These are phyloP conservation scores for Porcisia deanei DNA, from an alignment of 208 protist species.

Conservation along the genomic window DNA sequence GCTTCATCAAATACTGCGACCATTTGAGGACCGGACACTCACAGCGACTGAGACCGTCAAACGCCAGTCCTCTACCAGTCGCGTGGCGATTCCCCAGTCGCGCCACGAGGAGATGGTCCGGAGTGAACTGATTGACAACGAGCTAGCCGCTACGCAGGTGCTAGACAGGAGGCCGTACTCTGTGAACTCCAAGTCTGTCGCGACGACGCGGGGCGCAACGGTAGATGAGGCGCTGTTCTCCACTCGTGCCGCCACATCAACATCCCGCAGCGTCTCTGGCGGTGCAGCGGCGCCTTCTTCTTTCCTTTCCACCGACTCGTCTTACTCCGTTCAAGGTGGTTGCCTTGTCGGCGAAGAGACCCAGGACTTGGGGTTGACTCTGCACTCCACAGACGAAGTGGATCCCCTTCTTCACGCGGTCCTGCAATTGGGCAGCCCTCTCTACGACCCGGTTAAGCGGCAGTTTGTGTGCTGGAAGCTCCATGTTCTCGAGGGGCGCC, in stretches of 20 bases:
- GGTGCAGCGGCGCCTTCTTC: conserved; percentile 6
- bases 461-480: conserved; percentile 70
- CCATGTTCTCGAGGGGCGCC: conserved; percentile 40
- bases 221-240: background rate
- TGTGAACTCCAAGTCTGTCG: too few species aligned
- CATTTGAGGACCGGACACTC: conserved; percentile 15
- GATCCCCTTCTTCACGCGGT: conserved; percentile 21
- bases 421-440: conserved; percentile 72
- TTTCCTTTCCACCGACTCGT: background rate
- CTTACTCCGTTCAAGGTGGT: background rate
- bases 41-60: background rate
- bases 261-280: conserved; percentile 14
- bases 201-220: background rate
- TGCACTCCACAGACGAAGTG: conserved; percentile 14
- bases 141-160: background rate
- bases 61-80: conserved; percentile 1
- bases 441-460: conserved; percentile 72
- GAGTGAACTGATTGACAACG: background rate
- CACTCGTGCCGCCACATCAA: conserved; percentile 22
- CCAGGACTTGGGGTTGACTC: conserved; percentile 8
- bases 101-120: background rate
- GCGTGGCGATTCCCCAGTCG: background rate
- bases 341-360: conserved; percentile 16
- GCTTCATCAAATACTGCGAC: conserved; percentile 73
- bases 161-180: background rate